Evolutionary conservation across 2,329 filamentous ascomycete species (phyloP).

Genomic region (Verticillium nubilum): DNA sequence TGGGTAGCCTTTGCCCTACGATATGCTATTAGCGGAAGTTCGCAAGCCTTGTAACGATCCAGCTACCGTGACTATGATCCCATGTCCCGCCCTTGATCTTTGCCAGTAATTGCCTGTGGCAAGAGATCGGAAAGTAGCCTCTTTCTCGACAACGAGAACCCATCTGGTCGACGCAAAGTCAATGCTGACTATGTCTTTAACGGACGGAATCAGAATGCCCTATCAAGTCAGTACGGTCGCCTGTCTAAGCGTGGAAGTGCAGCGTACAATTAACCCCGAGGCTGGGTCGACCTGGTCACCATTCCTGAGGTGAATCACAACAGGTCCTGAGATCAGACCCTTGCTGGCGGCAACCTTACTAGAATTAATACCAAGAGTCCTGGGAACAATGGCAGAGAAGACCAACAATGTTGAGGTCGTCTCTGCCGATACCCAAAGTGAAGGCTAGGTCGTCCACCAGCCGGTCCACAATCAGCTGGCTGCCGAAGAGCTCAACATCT

Average conservation of each 20-base stretch:
- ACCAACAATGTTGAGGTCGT: slow-evolving; percentile 64
- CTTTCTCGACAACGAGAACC: slow-evolving; percentile 76
- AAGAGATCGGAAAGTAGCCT: slow-evolving; percentile 23
- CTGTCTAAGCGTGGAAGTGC: too few species aligned
- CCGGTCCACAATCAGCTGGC: slow-evolving; percentile 62
- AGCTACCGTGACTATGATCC: background rate
- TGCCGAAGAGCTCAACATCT: slow-evolving; percentile 64
- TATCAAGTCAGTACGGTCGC: slow-evolving; percentile 19
- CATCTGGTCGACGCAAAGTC: slow-evolving; percentile 48
- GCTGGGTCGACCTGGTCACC: slow-evolving; percentile 18
- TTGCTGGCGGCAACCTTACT: slow-evolving; percentile 67
- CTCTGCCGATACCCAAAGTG: slow-evolving; percentile 59
- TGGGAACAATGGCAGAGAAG: background rate
- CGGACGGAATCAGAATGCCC: slow-evolving; percentile 56
- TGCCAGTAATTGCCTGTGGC: background rate
- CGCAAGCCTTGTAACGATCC: background rate
- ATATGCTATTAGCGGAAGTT: too few species aligned
- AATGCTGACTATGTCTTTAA: slow-evolving; percentile 42
- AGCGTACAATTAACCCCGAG: slow-evolving; percentile 22
- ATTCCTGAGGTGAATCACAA: slow-evolving; percentile 37
- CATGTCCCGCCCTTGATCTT: background rate
- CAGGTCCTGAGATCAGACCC: slow-evolving; percentile 59
- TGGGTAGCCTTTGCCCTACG: slow-evolving; percentile 74
- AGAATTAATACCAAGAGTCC: background rate
- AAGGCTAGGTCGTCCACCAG: slow-evolving; percentile 71